Base-by-base conservation (phyloP, 371 early-diverging fungal genomes). In the Mucor mucedo region DNA sequence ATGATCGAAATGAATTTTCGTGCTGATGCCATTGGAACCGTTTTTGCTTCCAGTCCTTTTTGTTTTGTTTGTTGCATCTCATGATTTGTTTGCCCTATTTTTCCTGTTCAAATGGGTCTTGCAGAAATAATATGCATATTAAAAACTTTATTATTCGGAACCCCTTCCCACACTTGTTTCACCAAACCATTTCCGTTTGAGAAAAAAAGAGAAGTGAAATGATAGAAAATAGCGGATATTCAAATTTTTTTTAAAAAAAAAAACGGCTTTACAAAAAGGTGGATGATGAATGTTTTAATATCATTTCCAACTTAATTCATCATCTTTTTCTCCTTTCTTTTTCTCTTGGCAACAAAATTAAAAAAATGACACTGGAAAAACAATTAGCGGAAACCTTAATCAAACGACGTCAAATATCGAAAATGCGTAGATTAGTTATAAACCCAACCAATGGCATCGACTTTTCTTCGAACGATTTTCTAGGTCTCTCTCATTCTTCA, bases 401-500 rank as follows among this genome's bases (percentile, higher is more conserved):
- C 9, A 71, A 71, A 55, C 71, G 82, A 54, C 75, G 71, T 28
- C 69, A 73, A 21, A 78, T 77, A 61, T 73, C 75, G 4, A 81
- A 78, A 62, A 49, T 78, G 16, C 75, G 82, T 33, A 65, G 72
- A 54, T 72, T 82, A 9, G 77, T 79, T 6, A 71, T 78, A 39
- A 82, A 79, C 55, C 69, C 66, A 33, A 28, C 63, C 11, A 49
- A 65, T 40, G 65, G 73, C 30, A 74, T 82, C 32, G 94, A 93
- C 68, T 93, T 93, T 70, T 86, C 89, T 27, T 91, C 92, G 50
- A 93, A 93, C 74, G 93, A 93, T 68, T 93, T 92, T 75, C 73
- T 93, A 2, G 91, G 92, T 0, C 80, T 93, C 4, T 82, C 93
- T 35, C 76, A 83, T 28, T 79, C 75, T 60, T 35, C 67, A 0